A percentile compares a stretch with the other conserved stretches of the same genome.
Conservation (phyloP, 169 alveolate species). For the Cryptosporidium felis region DNA sequence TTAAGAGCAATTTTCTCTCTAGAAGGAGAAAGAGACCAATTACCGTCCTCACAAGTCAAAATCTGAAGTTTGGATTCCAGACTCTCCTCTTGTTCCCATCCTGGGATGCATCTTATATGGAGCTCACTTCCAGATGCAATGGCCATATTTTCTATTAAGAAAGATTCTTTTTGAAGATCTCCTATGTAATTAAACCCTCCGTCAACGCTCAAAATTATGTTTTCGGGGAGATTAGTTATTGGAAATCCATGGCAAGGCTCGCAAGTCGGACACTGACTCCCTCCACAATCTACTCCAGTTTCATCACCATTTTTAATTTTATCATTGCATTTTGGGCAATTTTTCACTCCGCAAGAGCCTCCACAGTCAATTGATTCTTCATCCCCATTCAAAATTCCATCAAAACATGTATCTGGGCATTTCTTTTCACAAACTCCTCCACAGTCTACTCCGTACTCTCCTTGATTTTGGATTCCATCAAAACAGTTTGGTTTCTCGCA, state of each 20-base stretch:
- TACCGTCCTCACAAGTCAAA: conserved; percentile 52
- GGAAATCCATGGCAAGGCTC: conserved; percentile 67
- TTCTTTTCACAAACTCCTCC: conserved; percentile 62
- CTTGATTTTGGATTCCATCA: conserved; percentile 69
- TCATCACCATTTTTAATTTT: conserved; percentile 63
- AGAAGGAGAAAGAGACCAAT: conserved; percentile 37
- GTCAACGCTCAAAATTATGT: conserved; percentile 38
- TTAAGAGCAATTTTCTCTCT: neutral
- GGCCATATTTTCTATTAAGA: conserved; percentile 40
- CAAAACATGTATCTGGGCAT: conserved; percentile 69
- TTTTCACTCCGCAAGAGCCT: conserved; percentile 45
- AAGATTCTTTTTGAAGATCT: conserved; percentile 35
- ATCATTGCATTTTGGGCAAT: conserved; percentile 46
- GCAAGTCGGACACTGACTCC: conserved; percentile 66
- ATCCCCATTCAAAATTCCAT: conserved; percentile 64
- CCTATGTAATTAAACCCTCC: conserved; percentile 63
- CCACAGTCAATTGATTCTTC: conserved; percentile 66
- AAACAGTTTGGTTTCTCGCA: conserved; percentile 61
- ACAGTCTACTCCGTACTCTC: conserved; percentile 71
- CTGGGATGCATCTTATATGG: conserved; percentile 64
- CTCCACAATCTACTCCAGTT: conserved; percentile 69
- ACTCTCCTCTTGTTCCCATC: conserved; percentile 31
- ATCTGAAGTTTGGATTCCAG: conserved; percentile 10
- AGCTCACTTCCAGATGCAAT: conserved; percentile 63
- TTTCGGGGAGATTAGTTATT: conserved; percentile 7